These are phyloP conservation scores for Globisporangium perplexum DNA, from an alignment of 352 stramenopile species.

Conservation along the genomic window DNA sequence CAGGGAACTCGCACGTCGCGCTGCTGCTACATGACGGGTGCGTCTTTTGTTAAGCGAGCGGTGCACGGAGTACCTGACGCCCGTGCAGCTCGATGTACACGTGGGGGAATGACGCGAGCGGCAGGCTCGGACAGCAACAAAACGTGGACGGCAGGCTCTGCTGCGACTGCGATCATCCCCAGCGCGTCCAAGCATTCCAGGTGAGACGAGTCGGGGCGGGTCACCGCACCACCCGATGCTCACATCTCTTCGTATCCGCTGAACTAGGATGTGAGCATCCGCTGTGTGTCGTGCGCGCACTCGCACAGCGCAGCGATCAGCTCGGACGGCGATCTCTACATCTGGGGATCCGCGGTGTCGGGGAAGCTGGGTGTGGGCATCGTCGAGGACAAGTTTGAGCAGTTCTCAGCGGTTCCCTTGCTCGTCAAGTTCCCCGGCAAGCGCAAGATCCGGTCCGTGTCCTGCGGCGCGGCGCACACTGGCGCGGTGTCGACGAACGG, in stretches of 20 bases:
- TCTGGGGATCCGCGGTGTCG: slow-evolving; percentile 80
- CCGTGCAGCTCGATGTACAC: slow-evolving; percentile 77
- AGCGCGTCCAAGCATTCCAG: slow-evolving; percentile 46
- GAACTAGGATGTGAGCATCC: slow-evolving; percentile 33
- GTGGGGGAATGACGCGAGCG: slow-evolving; percentile 81
- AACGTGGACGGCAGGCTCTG: slow-evolving; percentile 46
- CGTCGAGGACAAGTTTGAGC: slow-evolving; percentile 76
- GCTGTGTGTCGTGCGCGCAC: slow-evolving; percentile 62
- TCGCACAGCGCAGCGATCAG: slow-evolving; percentile 87
- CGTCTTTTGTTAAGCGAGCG: not conserved
- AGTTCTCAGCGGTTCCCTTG: slow-evolving; percentile 65
- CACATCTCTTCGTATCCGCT: not conserved
- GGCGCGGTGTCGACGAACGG: slow-evolving; percentile 58
- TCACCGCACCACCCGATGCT: slow-evolving; percentile 1
- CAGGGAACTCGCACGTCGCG: slow-evolving; percentile 76
- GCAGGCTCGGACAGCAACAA: slow-evolving; percentile 71
- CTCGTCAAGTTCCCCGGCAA: slow-evolving; percentile 61
- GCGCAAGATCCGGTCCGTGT: slow-evolving; percentile 68
- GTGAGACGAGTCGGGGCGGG: slow-evolving; percentile 22
- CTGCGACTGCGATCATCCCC: slow-evolving; percentile 60
- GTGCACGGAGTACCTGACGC: not conserved
- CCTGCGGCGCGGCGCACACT: slow-evolving; percentile 84
- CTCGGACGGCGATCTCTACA: slow-evolving; percentile 68
- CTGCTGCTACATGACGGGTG: slow-evolving; percentile 81
- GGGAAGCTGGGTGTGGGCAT: slow-evolving; percentile 88